Conservation (phyloP, 768 basidiomycete genomes). For the Amanita molliuscula region DNA sequence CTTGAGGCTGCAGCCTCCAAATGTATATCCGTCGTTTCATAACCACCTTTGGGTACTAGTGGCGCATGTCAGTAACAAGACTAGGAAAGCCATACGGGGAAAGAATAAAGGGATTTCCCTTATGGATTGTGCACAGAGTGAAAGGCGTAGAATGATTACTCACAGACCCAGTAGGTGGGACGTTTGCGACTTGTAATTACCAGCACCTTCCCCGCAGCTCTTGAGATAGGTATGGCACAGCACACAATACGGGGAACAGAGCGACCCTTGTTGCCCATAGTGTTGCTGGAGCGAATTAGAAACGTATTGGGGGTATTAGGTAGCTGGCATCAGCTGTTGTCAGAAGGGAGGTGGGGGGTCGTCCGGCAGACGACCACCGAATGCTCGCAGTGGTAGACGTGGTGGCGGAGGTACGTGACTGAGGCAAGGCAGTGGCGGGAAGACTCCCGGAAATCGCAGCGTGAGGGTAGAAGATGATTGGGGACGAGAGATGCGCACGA, state of each 20-base stretch:
- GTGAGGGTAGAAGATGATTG: neutral
- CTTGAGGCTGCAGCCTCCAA: conserved; percentile 83
- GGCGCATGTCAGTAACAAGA: neutral
- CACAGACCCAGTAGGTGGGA: conserved; percentile 78
- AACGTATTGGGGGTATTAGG: conserved; percentile 14
- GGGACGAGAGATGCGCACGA: neutral
- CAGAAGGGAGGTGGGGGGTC: conserved; percentile 8
- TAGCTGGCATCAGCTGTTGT: conserved; percentile 19
- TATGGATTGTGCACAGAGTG: conserved; percentile 1
- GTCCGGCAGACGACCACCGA: conserved; percentile 14
- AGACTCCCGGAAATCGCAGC: neutral
- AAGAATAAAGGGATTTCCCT: conserved; percentile 6
- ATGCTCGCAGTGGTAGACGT: conserved; percentile 11
- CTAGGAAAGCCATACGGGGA: conserved; percentile 1
- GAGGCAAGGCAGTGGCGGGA: neutral
- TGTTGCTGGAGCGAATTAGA: conserved; percentile 10
- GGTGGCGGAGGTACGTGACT: neutral
- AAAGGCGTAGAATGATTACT: conserved; percentile 30
- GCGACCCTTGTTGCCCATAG: conserved; percentile 64
- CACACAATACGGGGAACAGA: conserved; percentile 78
- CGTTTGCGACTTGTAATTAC: conserved; percentile 80
- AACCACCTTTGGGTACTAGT: conserved; percentile 88
- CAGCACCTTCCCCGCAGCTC: conserved; percentile 66
- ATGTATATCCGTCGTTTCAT: conserved; percentile 72
- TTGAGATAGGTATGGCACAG: conserved; percentile 79